Base-by-base conservation (phyloP, 805 yeast species). In the Candida sithepensis region DNA sequence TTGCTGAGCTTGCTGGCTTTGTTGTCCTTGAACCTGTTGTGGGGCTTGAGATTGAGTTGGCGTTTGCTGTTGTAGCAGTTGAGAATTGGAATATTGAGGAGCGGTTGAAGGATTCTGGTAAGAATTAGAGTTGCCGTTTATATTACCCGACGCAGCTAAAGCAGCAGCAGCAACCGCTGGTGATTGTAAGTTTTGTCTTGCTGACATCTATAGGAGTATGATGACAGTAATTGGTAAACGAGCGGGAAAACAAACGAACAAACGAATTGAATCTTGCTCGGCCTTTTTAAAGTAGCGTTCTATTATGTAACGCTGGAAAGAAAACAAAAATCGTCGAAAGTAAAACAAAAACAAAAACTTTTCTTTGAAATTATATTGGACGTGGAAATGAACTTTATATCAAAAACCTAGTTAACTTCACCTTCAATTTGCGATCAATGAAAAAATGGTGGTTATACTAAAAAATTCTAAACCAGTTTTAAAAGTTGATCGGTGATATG, bases 141-240 rank as follows among this genome's bases (percentile, higher is more conserved):
- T 46, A 45, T 57, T 60, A 49, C 55, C 57, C 7, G 66, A 55
- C 4, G 67, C 67, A 24, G 69, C 67, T 44, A 54, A 45, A n/a
- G 66, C 62, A 30, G 69, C 70, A 23, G 69, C 69, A 36, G 68
- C 66, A 21, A 58, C 62, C 32, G 68, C 64, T 34, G 68, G 63
- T 18, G 63, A 59, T 40, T 60, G 55, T 14, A 49, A 47, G 46
- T 52, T 55, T 32, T 57, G 52, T 56, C 65, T 61, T 12, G 56
- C 36, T 18, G 65, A 53, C 63, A 59, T 58, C 10, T 19, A 34
- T 21, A 22, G 19, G 22, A 14, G 8, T n/a, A 22, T 10, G 14
- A 5, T 22, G 13, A 21, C 6, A 20, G 8, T 20, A 22, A 23
- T 22, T 21, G n/a, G 14, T 21, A n/a, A 12, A 22, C 23, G 32